These are phyloP conservation scores for Rhododendron griersonianum DNA, from an alignment of 148 eudicot genomes.

Conservation along the genomic window DNA sequence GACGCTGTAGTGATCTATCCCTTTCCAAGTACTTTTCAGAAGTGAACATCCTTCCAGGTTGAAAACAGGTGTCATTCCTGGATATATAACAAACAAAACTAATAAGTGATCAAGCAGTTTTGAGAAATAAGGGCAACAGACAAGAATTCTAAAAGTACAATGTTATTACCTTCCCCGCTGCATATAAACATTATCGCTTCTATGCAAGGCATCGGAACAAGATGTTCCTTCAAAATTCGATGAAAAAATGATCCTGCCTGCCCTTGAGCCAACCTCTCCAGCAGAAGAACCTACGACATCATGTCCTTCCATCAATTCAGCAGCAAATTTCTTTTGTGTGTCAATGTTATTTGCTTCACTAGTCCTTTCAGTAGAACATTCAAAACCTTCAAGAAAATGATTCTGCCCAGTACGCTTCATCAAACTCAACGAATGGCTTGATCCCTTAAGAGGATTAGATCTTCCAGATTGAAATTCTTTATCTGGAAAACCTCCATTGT, in stretches of 20 bases:
- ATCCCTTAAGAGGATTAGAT: slow-evolving; percentile 6
- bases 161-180: slow-evolving; percentile 35
- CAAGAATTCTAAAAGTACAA: not conserved
- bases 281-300: slow-evolving; percentile 4
- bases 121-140: not conserved
- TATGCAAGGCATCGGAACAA: slow-evolving; percentile 21
- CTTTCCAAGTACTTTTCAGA: slow-evolving; percentile 30
- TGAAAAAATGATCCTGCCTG: slow-evolving; percentile 23
- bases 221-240: slow-evolving; percentile 31
- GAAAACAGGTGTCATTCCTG: slow-evolving; percentile 15
- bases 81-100: slow-evolving; percentile 12
- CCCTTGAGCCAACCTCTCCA: slow-evolving; percentile 22
- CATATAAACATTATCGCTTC: slow-evolving; percentile 18
- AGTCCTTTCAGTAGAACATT: not conserved
- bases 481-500: slow-evolving; percentile 3
- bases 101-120: not conserved
- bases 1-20: slow-evolving; percentile 25
- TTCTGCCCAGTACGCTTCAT: slow-evolving; percentile 12
- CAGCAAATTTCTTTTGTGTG: slow-evolving; percentile 10
- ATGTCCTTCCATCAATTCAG: slow-evolving; percentile 11
- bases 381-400: slow-evolving; percentile 16
- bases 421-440: slow-evolving; percentile 4
- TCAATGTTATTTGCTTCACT: slow-evolving; percentile 12
- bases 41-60: slow-evolving; percentile 27
- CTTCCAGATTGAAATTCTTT: slow-evolving; percentile 5